Evolutionary conservation across 2,329 filamentous ascomycete genomes (phyloP).

Genomic region (Cercospora sp.): DNA sequence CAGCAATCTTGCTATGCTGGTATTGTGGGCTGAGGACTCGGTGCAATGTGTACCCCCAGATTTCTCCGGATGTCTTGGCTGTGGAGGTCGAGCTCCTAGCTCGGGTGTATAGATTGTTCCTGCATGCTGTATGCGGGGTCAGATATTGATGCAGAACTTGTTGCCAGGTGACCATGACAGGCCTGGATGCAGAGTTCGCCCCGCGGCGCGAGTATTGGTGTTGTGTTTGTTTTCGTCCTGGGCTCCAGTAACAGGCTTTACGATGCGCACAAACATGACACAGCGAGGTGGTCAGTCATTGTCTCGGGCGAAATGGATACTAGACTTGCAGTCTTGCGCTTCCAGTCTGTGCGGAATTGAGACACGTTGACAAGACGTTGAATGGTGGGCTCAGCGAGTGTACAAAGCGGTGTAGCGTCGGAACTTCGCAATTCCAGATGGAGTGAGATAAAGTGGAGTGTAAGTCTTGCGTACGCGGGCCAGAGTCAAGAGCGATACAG

Average conservation of each 20-base stretch:
- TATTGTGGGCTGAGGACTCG: not conserved
- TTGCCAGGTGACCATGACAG: not conserved
- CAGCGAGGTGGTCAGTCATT: not conserved
- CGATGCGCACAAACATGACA: not conserved
- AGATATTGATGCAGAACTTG: not conserved
- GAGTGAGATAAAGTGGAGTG: not conserved
- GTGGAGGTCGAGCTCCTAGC: constrained; percentile 7
- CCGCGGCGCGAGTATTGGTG: not conserved
- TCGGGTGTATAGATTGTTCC: not conserved
- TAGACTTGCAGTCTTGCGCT: not conserved
- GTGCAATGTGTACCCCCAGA: constrained; percentile 4
- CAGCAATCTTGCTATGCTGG: not conserved
- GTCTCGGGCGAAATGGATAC: not conserved
- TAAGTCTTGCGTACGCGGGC: not conserved
- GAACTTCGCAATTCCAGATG: not conserved
- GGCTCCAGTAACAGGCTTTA: not conserved
- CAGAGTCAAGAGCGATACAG: not conserved
- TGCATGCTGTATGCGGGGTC: constrained; percentile 4
- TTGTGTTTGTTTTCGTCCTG: not conserved
- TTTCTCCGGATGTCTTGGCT: constrained; percentile 9
- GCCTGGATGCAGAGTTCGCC: not conserved
- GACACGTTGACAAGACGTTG: not conserved
- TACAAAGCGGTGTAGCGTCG: not conserved
- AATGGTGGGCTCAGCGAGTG: not conserved
- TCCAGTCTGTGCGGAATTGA: not conserved